Evolutionary conservation across 2,329 filamentous ascomycete species (phyloP).

Genomic region (Paramyrothecium roridum): DNA sequence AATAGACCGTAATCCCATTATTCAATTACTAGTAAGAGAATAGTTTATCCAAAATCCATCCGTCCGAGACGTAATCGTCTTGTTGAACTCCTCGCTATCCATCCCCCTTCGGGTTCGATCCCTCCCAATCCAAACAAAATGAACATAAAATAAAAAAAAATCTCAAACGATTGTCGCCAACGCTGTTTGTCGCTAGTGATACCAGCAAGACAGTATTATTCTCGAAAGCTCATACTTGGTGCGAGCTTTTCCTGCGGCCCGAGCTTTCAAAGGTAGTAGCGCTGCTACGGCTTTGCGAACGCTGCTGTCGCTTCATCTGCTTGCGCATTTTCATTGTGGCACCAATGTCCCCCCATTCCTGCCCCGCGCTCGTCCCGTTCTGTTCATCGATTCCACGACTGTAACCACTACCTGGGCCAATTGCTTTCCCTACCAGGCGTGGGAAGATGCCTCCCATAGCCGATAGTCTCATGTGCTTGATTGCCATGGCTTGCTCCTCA

Average conservation of each 20-base stretch:
- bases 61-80: too few relatives aligned
- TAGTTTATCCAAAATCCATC: too few relatives aligned
- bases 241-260: neutral
- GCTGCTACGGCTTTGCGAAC: neutral
- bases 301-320: conserved; percentile 9
- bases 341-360: conserved; percentile 16
- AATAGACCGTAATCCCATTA: too few relatives aligned
- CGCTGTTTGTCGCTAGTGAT: too few relatives aligned
- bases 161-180: too few relatives aligned
- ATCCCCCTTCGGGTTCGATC: too few relatives aligned
- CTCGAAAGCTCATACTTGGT: neutral
- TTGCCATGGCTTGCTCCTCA: neutral
- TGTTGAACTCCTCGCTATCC: too few relatives aligned
- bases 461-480: neutral
- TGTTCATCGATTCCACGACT: neutral
- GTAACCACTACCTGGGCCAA: neutral
- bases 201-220: neutral
- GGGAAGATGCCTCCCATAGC: neutral
- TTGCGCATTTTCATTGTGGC: conserved; percentile 15
- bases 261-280: neutral
- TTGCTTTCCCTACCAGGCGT: neutral
- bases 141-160: too few relatives aligned
- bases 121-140: too few relatives aligned
- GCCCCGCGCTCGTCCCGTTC: conserved; percentile 11
- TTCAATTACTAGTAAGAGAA: too few relatives aligned